phyloP scores from a whole-genome alignment of 1,284 basidiomycete genomes.

The Pseudozyma pruni region DNA sequence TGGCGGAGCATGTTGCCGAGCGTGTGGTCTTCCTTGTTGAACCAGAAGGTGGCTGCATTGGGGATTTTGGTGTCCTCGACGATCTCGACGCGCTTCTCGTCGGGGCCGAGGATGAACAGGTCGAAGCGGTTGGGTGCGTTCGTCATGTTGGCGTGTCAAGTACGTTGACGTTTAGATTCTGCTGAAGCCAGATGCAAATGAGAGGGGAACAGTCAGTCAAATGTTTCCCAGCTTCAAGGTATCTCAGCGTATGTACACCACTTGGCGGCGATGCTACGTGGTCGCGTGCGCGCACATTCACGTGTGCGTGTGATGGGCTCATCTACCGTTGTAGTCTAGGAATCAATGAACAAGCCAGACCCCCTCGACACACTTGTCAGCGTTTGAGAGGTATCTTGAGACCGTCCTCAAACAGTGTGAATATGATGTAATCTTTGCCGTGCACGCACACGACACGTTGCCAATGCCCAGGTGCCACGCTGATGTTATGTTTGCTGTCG shows the following conservation, averaged over 20 bases:
- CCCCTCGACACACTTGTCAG: slow-evolving; percentile 55
- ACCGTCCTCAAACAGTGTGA: slow-evolving; percentile 63
- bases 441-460: background rate
- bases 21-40: slow-evolving; percentile 97
- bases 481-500: background rate
- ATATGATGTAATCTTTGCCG: slow-evolving; percentile 62
- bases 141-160: slow-evolving; percentile 43
- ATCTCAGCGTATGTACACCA: no score
- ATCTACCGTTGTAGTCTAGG: slow-evolving; percentile 68
- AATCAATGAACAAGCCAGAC: slow-evolving; percentile 49
- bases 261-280: no score
- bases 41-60: slow-evolving; percentile 91
- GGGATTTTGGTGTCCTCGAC: slow-evolving; percentile 96
- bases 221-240: background rate
- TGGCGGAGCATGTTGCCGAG: slow-evolving; percentile 93
- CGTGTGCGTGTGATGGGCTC: slow-evolving; percentile 47
- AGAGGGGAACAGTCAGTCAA: slow-evolving; percentile 11
- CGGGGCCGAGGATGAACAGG: slow-evolving; percentile 88
- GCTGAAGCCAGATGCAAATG: background rate
- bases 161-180: no score
- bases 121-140: slow-evolving; percentile 94
- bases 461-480: background rate
- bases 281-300: no score
- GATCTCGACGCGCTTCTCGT: slow-evolving; percentile 89
- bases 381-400: slow-evolving; percentile 44